Evolutionary conservation across 257 asterid species (phyloP), one percentile per base, ranked within the genome.

Genomic region (Nicotiana paniculata): DNA sequence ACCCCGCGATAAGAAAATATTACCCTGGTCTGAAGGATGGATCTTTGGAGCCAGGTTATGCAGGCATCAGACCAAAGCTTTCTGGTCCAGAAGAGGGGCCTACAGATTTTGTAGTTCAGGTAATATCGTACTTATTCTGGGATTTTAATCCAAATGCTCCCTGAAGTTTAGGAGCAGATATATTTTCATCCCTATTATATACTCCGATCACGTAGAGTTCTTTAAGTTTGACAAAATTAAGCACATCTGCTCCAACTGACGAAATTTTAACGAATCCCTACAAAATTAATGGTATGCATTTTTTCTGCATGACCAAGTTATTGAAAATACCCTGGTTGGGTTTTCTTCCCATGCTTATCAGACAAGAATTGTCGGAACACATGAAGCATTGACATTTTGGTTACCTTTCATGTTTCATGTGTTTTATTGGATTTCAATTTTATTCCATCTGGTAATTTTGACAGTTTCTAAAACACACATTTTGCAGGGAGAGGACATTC

Each of bases 21-120:
- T 92, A 91, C 84, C 97, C 97, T 2, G 16, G 85, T 81, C 84
- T 93, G 53, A 90, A 85, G 86, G 90, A 91, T 81, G 96, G 90
- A 26, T 89, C 96, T 15, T 86, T 95, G 86, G 97, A 91, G 85
- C 93, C 98, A 0, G 93, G 97, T 26, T 93, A 95, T 85, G 89
- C 96, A 62, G 98, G 99, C 59, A 88, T 95, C 81, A 90, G 99
- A 81, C 88, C 98, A 24, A 95, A 95, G 83, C 85, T 95, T 84
- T 89, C 94, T 11, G 95, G 96, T n/a, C 87, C 93, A 0, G 83
- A 82, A 84, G 91, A 88, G 66, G 86, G 69, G 79, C 88, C 90
- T 16, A 82, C 86, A 58, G 99, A 95, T 90, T 95, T 95, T 85
- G 54, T 89, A 9, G 81, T 93, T 81, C 99, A 93, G 97, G 99